Evolutionary conservation across 2,329 filamentous ascomycete genomes (phyloP).

Genomic region (Akanthomyces lecanii): DNA sequence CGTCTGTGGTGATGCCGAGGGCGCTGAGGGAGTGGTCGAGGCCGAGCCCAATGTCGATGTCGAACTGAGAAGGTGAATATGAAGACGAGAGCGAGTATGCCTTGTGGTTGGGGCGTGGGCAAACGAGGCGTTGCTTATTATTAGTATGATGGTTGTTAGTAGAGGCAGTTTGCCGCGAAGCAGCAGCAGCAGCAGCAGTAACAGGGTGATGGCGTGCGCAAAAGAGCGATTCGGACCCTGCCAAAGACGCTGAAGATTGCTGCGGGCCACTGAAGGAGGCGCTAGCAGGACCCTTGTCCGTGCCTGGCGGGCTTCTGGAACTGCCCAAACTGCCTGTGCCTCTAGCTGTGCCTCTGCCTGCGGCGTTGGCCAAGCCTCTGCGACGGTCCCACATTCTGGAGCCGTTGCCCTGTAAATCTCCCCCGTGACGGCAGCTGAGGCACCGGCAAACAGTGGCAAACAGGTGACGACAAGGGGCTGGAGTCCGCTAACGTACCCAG

Average conservation of each 20-base stretch:
- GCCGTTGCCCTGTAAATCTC: not conserved
- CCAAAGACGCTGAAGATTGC: not conserved
- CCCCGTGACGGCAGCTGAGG: too few species aligned
- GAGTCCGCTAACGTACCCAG: too few species aligned
- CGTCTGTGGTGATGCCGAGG: constrained; percentile 26
- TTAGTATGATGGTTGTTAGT: not conserved
- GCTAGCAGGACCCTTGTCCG: not conserved
- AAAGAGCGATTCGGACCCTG: not conserved
- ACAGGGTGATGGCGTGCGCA: not conserved
- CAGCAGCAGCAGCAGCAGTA: not conserved
- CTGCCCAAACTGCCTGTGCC: not conserved
- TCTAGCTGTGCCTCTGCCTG: not conserved
- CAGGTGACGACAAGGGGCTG: not conserved
- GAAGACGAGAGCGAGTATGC: constrained; percentile 2
- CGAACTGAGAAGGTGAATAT: constrained; percentile 1
- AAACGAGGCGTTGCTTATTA: not conserved
- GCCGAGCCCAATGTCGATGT: constrained; percentile 15
- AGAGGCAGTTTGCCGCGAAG: not conserved
- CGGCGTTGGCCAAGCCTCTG: not conserved
- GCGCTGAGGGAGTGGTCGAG: constrained; percentile 28
- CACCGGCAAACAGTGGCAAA: not conserved
- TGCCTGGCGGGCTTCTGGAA: not conserved
- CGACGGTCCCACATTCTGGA: constrained; percentile 20
- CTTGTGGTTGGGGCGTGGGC: not conserved
- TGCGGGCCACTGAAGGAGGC: not conserved